A percentile compares a stretch with the other conserved stretches of the same genome.
Evolutionary conservation across 139 green algal species (phyloP).

Genomic region (Yamagishiella unicocca): DNA sequence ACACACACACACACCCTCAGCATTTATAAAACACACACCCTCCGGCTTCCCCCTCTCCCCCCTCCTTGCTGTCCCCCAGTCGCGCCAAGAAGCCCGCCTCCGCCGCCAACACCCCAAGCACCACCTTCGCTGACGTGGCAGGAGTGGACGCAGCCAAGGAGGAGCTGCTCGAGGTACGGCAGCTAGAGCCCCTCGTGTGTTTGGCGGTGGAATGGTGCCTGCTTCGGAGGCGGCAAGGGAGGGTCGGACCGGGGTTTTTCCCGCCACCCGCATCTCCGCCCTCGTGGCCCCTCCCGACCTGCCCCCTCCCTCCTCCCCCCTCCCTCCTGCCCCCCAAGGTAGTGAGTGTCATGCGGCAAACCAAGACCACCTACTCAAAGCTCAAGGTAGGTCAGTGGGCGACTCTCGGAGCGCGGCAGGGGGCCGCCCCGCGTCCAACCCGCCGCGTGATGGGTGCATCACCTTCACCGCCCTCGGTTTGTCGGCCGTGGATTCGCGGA

Average conservation of each 20-base stretch:
- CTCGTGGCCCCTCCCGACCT: not conserved
- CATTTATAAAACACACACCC: no score
- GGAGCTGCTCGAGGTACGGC: constrained; percentile 86
- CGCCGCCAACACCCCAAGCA: constrained; percentile 45
- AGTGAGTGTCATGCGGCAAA: constrained; percentile 59
- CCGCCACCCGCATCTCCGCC: not conserved
- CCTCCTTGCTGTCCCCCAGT: not conserved
- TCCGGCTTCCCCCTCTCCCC: not conserved
- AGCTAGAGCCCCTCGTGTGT: no score
- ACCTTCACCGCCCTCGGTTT: no score
- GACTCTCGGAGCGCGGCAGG: no score
- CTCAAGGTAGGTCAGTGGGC: constrained; percentile 17
- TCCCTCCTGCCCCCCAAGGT: constrained; percentile 31
- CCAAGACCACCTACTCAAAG: constrained; percentile 45
- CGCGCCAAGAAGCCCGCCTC: constrained; percentile 55
- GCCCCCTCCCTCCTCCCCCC: not conserved
- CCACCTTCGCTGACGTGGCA: constrained; percentile 83
- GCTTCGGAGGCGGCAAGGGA: no score
- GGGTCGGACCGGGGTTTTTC: no score
- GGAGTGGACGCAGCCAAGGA: constrained; percentile 90
- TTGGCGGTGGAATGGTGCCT: no score
- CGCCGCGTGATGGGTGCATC: no score
- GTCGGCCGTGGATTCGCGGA: no score
- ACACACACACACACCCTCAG: no score
- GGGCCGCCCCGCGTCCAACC: no score